A percentile compares a stretch with the other conserved stretches of the same genome.
These are phyloP conservation scores for Sarcomyxa edulis DNA, from an alignment of 768 basidiomycete species.

Conservation along the genomic window DNA sequence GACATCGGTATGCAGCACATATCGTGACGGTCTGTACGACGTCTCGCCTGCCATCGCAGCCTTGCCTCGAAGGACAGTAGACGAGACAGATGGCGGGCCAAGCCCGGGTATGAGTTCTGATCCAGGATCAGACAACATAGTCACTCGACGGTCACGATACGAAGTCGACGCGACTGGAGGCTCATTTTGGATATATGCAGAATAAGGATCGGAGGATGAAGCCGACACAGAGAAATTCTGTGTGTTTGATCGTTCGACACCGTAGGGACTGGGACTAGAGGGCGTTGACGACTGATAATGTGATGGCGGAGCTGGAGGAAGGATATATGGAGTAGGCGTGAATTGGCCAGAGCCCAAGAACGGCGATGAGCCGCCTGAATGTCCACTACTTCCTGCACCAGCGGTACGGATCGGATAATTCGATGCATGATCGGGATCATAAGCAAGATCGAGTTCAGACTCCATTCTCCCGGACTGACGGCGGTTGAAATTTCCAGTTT, in stretches of 20 bases:
- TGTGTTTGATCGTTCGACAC: constrained; percentile 16
- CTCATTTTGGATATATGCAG: too few relatives aligned
- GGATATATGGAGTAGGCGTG: constrained; percentile 8
- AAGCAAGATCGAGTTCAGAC: constrained; percentile 35
- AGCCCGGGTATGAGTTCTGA: too few relatives aligned
- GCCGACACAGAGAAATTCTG: too few relatives aligned
- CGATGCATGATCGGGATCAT: too few relatives aligned
- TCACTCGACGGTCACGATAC: too few relatives aligned
- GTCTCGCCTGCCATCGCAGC: constrained; percentile 47
- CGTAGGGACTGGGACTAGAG: constrained; percentile 17
- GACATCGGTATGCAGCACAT: constrained; percentile 11
- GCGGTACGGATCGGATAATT: too few relatives aligned
- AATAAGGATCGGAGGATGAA: too few relatives aligned
- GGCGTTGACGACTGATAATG: constrained; percentile 2
- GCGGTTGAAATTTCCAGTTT: constrained; percentile 10
- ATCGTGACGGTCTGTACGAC: constrained; percentile 21
- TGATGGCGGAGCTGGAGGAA: constrained; percentile 8
- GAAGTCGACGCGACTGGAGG: too few relatives aligned
- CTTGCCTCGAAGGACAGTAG: too few relatives aligned
- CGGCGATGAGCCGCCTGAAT: not conserved
- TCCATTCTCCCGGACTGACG: constrained; percentile 25
- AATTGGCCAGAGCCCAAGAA: not conserved
- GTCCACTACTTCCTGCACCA: too few relatives aligned
- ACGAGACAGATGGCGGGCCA: too few relatives aligned
- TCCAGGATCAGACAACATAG: too few relatives aligned